These are phyloP conservation scores for Pinus taeda DNA, from an alignment of 75 land plant genomes.

Conservation along the genomic window DNA sequence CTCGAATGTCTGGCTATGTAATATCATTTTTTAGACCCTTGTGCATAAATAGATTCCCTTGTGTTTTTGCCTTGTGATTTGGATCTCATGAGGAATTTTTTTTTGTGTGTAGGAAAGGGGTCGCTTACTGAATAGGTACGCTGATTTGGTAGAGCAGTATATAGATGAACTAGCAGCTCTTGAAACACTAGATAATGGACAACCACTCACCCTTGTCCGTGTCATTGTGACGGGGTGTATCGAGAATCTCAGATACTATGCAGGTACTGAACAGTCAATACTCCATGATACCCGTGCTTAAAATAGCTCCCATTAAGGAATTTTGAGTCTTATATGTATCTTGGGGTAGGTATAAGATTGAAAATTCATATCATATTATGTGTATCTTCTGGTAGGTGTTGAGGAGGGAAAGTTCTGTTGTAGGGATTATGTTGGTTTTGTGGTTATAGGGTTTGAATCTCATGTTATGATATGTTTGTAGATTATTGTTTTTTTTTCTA, in stretches of 20 bases:
- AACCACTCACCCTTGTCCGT: slow-evolving; percentile 36
- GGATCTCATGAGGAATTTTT: background rate
- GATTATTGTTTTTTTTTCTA: too few relatives aligned
- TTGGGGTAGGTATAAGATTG: too few relatives aligned
- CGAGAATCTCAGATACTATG: slow-evolving; percentile 45
- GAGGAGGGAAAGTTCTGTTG: too few relatives aligned
- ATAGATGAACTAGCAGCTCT: slow-evolving; percentile 60
- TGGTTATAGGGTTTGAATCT: too few relatives aligned
- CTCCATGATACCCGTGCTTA: background rate
- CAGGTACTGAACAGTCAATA: slow-evolving; percentile 28
- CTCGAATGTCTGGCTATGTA: slow-evolving; percentile 60
- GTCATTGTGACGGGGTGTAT: slow-evolving; percentile 35
- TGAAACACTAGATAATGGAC: slow-evolving; percentile 69
- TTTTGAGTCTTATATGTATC: background rate
- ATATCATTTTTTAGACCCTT: too few relatives aligned
- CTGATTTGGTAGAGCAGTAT: slow-evolving; percentile 71
- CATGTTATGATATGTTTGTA: too few relatives aligned
- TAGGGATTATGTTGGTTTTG: too few relatives aligned
- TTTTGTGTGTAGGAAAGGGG: slow-evolving; percentile 47
- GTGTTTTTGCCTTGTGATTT: too few relatives aligned
- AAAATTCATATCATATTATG: too few relatives aligned
- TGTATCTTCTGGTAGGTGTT: too few relatives aligned
- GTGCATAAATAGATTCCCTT: too few relatives aligned
- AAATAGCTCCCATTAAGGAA: background rate
- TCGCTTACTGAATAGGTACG: slow-evolving; percentile 46